Percentiles rank a stretch among this genome's conserved stretches.
phyloP scores from a whole-genome alignment of 306 rosid species.

The Lotus japonicus region DNA sequence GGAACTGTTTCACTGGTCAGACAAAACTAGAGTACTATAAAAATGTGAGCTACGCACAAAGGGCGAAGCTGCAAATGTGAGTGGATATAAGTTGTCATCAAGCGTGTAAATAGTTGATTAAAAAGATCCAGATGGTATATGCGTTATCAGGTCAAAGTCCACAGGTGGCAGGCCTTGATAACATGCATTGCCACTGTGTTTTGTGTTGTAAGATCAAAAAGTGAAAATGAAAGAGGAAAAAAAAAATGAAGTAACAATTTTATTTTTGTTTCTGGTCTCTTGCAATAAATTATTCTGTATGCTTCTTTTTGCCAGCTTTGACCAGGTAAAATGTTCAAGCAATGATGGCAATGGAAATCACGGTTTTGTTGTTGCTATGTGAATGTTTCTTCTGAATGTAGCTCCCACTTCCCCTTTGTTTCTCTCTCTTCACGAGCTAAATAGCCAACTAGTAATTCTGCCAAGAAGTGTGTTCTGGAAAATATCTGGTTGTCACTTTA shows the following conservation, averaged over 20 bases:
- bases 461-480: neutral
- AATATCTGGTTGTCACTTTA: no score
- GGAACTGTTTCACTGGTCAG: conserved; percentile 27
- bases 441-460: neutral
- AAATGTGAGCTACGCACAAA: conserved; percentile 48
- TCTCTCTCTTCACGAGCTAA: neutral
- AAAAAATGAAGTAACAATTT: conserved; percentile 21
- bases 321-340: conserved; percentile 8
- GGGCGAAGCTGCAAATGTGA: conserved; percentile 51
- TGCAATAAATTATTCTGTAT: conserved; percentile 15
- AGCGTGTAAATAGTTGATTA: conserved; percentile 75
- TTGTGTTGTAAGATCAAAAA: conserved; percentile 50
- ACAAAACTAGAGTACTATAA: conserved; percentile 32
- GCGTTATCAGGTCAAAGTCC: conserved; percentile 85
- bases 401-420: neutral
- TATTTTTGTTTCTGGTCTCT: conserved; percentile 25
- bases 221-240: neutral
- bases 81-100: conserved; percentile 50
- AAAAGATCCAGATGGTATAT: conserved; percentile 44
- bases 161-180: conserved; percentile 73
- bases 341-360: conserved; percentile 14
- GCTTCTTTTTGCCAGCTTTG: conserved; percentile 13
- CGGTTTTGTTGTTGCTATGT: conserved; percentile 14
- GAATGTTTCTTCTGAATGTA: neutral
- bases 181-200: conserved; percentile 61